Conservation (phyloP, 345 rosid genomes). For the Lepidium aucheri region DNA sequence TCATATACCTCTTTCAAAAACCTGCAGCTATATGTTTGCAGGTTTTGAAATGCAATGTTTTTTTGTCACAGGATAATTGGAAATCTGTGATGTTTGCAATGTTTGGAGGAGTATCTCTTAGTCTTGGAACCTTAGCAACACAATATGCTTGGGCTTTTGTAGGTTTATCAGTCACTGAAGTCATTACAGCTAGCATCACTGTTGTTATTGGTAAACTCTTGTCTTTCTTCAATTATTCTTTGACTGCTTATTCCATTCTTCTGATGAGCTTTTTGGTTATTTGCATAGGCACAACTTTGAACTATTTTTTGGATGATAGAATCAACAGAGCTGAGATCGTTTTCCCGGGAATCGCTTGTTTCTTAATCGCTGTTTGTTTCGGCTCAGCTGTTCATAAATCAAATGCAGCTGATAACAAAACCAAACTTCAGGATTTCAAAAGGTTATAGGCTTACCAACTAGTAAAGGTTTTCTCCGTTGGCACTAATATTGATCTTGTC, state of each 20-base stretch:
- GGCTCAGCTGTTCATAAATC: conserved; percentile 77
- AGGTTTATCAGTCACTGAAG: conserved; percentile 86
- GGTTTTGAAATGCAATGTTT: neutral
- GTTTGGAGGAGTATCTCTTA: conserved; percentile 75
- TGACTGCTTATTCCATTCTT: neutral
- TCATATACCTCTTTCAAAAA: neutral
- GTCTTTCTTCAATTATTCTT: neutral
- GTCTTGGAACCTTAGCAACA: conserved; percentile 73
- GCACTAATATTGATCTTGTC: conserved; percentile 13
- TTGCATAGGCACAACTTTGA: conserved; percentile 55
- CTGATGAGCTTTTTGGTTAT: neutral
- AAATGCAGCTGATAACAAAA: conserved; percentile 63
- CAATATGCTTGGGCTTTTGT: conserved; percentile 88
- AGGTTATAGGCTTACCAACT: neutral
- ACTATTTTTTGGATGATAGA: conserved; percentile 79
- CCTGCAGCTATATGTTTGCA: neutral
- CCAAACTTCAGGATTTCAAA: conserved; percentile 19
- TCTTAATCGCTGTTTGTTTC: conserved; percentile 70
- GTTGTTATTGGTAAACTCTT: conserved; percentile 53
- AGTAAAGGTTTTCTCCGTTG: neutral
- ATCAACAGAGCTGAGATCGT: conserved; percentile 65
- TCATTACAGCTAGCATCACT: conserved; percentile 61
- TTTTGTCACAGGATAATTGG: conserved; percentile 60
- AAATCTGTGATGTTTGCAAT: conserved; percentile 76
- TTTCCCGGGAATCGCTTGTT: conserved; percentile 79